Percentiles rank a stretch among this genome's conserved stretches.
phyloP scores from a whole-genome alignment of 768 basidiomycete genomes.

The Roridomyces roridus region DNA sequence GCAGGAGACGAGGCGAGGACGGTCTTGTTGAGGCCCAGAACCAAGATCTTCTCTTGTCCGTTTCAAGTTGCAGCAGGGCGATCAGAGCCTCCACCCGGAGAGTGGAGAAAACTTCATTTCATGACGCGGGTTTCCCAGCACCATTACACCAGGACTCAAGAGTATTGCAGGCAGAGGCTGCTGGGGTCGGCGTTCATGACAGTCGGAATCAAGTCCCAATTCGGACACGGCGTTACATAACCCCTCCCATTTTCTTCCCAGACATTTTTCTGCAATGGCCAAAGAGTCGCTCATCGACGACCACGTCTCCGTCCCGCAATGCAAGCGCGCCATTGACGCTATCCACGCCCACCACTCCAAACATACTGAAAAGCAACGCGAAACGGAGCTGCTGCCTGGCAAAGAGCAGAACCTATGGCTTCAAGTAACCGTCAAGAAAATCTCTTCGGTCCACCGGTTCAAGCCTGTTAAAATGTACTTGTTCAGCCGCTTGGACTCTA shows the following conservation, averaged over 20 bases:
- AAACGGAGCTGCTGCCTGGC: slow-evolving; percentile 74
- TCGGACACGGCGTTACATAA: neutral
- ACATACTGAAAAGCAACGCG: slow-evolving; percentile 65
- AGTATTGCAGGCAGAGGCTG: no score
- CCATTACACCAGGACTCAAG: no score
- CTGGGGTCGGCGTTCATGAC: no score
- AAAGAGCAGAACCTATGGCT: slow-evolving; percentile 92
- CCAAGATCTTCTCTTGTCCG: no score
- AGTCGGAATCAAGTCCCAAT: no score
- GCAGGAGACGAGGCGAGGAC: no score
- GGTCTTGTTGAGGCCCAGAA: no score
- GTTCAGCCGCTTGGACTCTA: neutral
- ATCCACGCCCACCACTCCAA: slow-evolving; percentile 75
- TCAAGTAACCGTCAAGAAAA: slow-evolving; percentile 84
- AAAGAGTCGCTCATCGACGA: slow-evolving; percentile 66
- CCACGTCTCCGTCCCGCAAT: slow-evolving; percentile 75
- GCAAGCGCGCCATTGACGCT: slow-evolving; percentile 78
- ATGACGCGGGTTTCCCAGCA: no score
- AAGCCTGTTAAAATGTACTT: slow-evolving; percentile 88
- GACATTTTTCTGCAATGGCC: slow-evolving; percentile 40
- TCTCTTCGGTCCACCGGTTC: slow-evolving; percentile 73
- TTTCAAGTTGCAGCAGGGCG: no score
- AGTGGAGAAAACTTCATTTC: no score
- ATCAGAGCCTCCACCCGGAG: no score
- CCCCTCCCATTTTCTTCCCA: neutral